Evolutionary conservation across 2,329 filamentous ascomycete genomes (phyloP), one percentile per base, ranked within the genome.

Genomic region (Microdochium nivale): DNA sequence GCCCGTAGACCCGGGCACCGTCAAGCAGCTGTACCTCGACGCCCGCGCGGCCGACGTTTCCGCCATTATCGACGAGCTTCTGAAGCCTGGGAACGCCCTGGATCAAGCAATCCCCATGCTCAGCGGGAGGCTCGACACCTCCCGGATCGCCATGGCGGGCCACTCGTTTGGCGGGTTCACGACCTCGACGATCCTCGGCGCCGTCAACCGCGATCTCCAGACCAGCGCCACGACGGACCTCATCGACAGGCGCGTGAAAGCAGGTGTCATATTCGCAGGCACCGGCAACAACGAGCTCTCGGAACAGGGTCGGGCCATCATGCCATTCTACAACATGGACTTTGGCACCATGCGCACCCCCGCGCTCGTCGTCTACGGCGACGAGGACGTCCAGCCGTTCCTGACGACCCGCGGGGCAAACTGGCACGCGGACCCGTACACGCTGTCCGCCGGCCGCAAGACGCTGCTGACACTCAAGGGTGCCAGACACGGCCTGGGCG

Each of bases 351-450:
- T 74, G 68, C 47, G 9, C 2, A 61, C 64, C 5, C 67, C 67
- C 2, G 52, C 69, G 2, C 63, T 74, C 2, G 59, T 72, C 1
- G 66, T 72, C 2, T 62, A 60, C 25, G 70, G 71, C n/a, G 69
- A 71, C 30, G 60, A 62, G 8, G 71, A 73, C 32, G 58, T 60
- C 14, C 59, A 59, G 25, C 58, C 66, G 13, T 59, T 67, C 35
- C 56, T 70, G 7, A 66, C 64, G 1, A 53, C 49, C 1, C 63
- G 67, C 11, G 70, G 67, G 0, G 61, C 66, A 1, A 65, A 67
- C 43, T 74, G 69, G 65, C 69, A 72, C 51, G 63, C 62, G 7
- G 70, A 73, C 49, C 52, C 65, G 27, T 73, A 70, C 53, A 50
- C 48, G 7, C 51, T 60, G 3, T 58, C 63, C 13, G 58, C 64